Evolutionary conservation across 805 yeast species (phyloP).

Genomic region (Saccharomycopsis fermentans): DNA sequence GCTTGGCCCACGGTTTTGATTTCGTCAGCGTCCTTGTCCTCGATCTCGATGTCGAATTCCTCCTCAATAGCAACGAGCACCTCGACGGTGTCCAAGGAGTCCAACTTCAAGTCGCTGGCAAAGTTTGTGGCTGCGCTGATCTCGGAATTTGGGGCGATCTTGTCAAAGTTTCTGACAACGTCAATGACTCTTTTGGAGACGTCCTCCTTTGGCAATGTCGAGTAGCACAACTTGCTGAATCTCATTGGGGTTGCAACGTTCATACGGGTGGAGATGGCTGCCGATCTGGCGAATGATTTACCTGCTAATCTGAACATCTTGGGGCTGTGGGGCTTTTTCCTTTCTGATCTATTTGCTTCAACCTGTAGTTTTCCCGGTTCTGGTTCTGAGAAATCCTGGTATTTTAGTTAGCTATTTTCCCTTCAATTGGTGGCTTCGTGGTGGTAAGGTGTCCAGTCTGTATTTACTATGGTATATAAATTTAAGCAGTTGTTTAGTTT

Average conservation of each 20-base stretch:
- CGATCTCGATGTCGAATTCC: conserved; percentile 55
- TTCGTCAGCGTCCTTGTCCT: conserved; percentile 78
- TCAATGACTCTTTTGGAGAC: conserved; percentile 42
- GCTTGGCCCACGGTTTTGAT: conserved; percentile 84
- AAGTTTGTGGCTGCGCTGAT: conserved; percentile 39
- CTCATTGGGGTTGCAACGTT: neutral
- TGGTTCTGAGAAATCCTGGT: too few species aligned
- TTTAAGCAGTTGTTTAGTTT: too few species aligned
- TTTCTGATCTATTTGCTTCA: too few species aligned
- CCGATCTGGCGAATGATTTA: conserved; percentile 4
- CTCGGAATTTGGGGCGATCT: conserved; percentile 25
- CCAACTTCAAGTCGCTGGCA: conserved; percentile 57
- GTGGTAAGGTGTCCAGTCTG: too few species aligned
- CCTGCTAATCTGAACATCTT: conserved; percentile 14
- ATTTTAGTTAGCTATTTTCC: too few species aligned
- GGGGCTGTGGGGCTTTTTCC: too few species aligned
- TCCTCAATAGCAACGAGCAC: conserved; percentile 66
- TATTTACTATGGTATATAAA: neutral
- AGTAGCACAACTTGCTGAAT: conserved; percentile 4
- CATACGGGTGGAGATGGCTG: conserved; percentile 1
- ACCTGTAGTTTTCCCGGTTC: too few species aligned
- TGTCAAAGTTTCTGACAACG: conserved; percentile 54
- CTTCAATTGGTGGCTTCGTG: too few species aligned
- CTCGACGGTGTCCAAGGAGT: conserved; percentile 64
- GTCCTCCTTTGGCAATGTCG: conserved; percentile 16